A percentile compares a stretch with the other conserved stretches of the same genome.
Evolutionary conservation across 1,284 basidiomycete species (phyloP).

Genomic region (Leccinum fuscescens): DNA sequence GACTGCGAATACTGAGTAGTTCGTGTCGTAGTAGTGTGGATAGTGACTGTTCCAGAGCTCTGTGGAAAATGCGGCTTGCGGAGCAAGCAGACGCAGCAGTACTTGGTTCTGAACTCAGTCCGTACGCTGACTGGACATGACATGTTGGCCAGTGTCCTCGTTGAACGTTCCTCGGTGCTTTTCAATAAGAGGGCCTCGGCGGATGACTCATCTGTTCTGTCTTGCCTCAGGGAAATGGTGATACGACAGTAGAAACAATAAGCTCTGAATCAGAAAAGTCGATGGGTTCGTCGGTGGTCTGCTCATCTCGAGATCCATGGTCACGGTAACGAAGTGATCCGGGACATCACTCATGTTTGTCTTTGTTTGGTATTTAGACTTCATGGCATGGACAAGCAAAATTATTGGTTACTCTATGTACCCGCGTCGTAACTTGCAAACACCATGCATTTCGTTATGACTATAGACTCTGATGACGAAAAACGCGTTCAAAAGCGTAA

Average conservation of each 20-base stretch:
- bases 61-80: not conserved
- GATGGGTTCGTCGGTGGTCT: not conserved
- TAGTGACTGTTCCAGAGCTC: not conserved
- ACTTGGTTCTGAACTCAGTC: not conserved
- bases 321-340: too few species aligned
- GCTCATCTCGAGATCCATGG: not conserved
- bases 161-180: not conserved
- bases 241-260: not conserved
- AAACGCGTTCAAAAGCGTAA: constrained; percentile 29
- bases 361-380: constrained; percentile 13
- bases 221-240: not conserved
- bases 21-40: not conserved
- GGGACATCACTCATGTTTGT: constrained; percentile 17
- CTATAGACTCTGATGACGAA: constrained; percentile 78
- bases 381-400: not conserved
- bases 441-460: constrained; percentile 69
- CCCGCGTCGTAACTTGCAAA: not conserved
- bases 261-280: not conserved
- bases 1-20: not conserved
- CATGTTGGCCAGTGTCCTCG: not conserved
- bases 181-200: not conserved
- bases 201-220: not conserved
- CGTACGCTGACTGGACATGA: not conserved
- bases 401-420: not conserved
- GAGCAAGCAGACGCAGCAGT: not conserved